Percentiles rank a stretch among this genome's conserved stretches.
Conservation (phyloP, 169 alveolate genomes). For the Neospora caninum region DNA sequence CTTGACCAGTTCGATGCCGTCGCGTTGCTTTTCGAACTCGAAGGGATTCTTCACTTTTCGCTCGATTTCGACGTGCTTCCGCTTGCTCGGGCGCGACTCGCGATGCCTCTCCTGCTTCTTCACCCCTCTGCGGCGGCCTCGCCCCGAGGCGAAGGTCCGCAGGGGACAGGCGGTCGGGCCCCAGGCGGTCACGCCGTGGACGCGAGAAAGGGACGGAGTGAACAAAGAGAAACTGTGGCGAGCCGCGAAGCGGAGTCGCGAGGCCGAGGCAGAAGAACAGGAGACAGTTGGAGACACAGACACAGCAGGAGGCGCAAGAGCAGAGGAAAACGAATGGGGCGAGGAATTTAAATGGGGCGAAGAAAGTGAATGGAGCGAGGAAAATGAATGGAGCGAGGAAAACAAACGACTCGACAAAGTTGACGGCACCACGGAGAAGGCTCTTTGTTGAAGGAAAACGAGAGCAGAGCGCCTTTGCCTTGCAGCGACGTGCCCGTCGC, state of each 20-base stretch:
- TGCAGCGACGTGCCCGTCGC: too few species aligned
- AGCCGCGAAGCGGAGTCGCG: neutral
- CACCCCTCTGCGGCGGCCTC: neutral
- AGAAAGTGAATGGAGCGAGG: neutral
- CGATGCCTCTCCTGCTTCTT: neutral
- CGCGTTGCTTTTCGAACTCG: neutral
- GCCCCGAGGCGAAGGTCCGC: neutral
- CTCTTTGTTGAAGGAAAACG: too few species aligned
- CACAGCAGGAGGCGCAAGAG: neutral
- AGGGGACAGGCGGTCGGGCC: too few species aligned
- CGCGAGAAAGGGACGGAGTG: neutral
- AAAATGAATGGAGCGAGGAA: neutral
- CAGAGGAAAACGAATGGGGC: neutral
- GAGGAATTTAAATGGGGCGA: neutral
- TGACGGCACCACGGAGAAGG: too few species aligned
- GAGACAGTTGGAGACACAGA: neutral
- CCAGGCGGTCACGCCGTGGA: neutral
- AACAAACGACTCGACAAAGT: neutral
- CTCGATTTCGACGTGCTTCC: constrained; percentile 8
- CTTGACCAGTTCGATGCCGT: constrained; percentile 19
- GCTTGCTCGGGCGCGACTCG: neutral
- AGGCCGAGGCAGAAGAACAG: neutral
- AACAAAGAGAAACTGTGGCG: neutral
- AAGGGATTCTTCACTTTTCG: constrained; percentile 17
- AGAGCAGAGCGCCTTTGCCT: too few species aligned